Conservation (phyloP, 108 stramenopile species). For the Skeletonema potamos region DNA sequence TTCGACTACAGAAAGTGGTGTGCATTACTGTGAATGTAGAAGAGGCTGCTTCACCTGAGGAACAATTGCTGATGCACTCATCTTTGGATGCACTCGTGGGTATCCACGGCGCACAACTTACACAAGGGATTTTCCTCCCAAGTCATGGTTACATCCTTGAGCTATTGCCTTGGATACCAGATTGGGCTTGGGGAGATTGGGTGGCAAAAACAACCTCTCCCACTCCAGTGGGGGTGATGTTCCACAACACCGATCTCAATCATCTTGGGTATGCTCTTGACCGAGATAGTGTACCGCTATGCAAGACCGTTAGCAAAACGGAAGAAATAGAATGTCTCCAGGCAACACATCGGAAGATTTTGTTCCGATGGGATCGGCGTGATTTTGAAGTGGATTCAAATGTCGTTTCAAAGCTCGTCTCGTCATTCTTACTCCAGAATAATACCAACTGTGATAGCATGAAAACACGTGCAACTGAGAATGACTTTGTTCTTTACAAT, state of each 20-base stretch:
- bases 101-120: conserved; percentile 41
- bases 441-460: conserved; percentile 1
- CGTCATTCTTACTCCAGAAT: background rate
- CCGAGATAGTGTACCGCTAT: conserved; percentile 15
- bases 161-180: conserved; percentile 15
- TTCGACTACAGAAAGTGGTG: conserved; percentile 9
- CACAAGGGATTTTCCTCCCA: conserved; percentile 22
- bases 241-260: conserved; percentile 38
- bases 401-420: conserved; percentile 8
- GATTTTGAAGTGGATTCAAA: conserved; percentile 6
- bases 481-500: conserved; percentile 14
- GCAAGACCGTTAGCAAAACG: background rate
- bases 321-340: conserved; percentile 11
- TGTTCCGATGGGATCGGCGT: conserved; percentile 8
- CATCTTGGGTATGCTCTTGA: conserved; percentile 25
- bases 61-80: conserved; percentile 30
- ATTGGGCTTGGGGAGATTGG: conserved; percentile 12
- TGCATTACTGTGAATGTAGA: conserved; percentile 38
- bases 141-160: conserved; percentile 5
- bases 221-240: conserved; percentile 50
- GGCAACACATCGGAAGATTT: background rate
- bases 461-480: background rate
- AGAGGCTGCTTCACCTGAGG: background rate
- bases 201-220: conserved; percentile 11
- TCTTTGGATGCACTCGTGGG: conserved; percentile 35